Evolutionary conservation across 1,284 basidiomycete species (phyloP), one percentile per base, ranked within the genome.

Genomic region (Fomes fomentarius): DNA sequence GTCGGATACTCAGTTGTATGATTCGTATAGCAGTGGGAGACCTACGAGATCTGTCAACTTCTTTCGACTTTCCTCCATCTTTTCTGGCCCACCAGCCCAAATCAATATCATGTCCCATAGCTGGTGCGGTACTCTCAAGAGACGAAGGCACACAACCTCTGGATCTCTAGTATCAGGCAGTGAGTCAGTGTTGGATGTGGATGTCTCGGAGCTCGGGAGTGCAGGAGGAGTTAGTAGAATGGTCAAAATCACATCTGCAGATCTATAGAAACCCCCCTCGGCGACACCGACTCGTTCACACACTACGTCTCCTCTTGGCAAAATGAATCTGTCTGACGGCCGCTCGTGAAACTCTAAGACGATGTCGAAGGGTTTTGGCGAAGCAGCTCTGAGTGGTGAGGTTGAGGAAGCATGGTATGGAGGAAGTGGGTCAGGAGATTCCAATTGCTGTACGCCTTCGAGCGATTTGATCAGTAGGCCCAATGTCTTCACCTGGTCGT

Each of bases 341-440:
- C 74, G 71, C 63, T 91, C 89, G 35, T 76, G 71, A 57, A 89
- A 91, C 63, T 89, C 85, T 49, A 91, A 65, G 22, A 91, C 79
- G 4, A 91, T 64, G 66, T 91, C 89, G 58, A 83, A 87, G 14
- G 54, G 47, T n/a, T 52, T 50, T 2, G 57, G 55, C 6, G 55
- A 39, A 39, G 47, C 49, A 19, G 59, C 24, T 19, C 52, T 55
- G 22, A 34, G 22, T 19, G 48, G 61, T 39, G 75, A 63, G 37
- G 68, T 24, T 11, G 26, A 33, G 63, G 31, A 55, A 61, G 26
- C 47, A 60, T 42, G 45, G 44, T 37, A 10, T 40, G 37, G 24
- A 3, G 55, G 28, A n/a, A 48, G 34, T n/a, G 33, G 24, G 22
- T 49, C 44, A 15, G 56, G 25, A 22, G 43, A 38, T 28, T 43